Percentiles rank a stretch among this genome's conserved stretches.
Conservation (phyloP, 2,329 filamentous ascomycete genomes). For the Hymenoscyphus repandus region DNA sequence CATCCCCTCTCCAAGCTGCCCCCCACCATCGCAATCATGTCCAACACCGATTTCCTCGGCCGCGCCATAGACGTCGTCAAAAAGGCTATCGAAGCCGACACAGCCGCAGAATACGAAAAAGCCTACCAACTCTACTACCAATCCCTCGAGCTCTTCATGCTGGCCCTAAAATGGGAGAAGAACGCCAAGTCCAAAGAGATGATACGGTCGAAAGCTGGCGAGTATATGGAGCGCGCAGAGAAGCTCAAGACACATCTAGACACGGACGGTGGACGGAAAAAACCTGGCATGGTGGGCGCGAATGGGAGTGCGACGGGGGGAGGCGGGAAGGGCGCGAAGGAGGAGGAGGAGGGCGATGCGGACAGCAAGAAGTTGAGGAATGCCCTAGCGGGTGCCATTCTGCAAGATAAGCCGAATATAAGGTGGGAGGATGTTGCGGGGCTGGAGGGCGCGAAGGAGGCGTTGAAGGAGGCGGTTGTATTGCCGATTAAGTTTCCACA, state of each 20-base stretch:
- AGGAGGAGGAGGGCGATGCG: slow-evolving; percentile 68
- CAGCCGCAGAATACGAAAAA: slow-evolving; percentile 92
- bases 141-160: slow-evolving; percentile 95
- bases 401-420: slow-evolving; percentile 93
- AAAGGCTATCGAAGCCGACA: slow-evolving; percentile 95
- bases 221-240: slow-evolving; percentile 98
- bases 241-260: slow-evolving; percentile 93
- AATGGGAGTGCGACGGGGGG: slow-evolving; percentile 63
- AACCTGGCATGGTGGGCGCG: slow-evolving; percentile 64
- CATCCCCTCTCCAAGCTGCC: background rate
- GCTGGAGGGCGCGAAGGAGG: slow-evolving; percentile 89
- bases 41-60: slow-evolving; percentile 92
- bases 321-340: slow-evolving; percentile 55
- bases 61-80: slow-evolving; percentile 96
- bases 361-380: slow-evolving; percentile 93
- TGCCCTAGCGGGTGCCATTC: slow-evolving; percentile 83
- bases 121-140: slow-evolving; percentile 96
- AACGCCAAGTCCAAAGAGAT: slow-evolving; percentile 96
- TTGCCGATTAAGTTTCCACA: slow-evolving; percentile 98
- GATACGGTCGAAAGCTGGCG: slow-evolving; percentile 88
- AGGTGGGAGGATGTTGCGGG: slow-evolving; percentile 98
- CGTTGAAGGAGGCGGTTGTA: slow-evolving; percentile 95
- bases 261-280: slow-evolving; percentile 64
- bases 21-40: slow-evolving; percentile 54
- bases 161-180: slow-evolving; percentile 99